These are phyloP conservation scores for Aspergillus sp. DNA, from an alignment of 2,329 filamentous ascomycete species.

Conservation along the genomic window DNA sequence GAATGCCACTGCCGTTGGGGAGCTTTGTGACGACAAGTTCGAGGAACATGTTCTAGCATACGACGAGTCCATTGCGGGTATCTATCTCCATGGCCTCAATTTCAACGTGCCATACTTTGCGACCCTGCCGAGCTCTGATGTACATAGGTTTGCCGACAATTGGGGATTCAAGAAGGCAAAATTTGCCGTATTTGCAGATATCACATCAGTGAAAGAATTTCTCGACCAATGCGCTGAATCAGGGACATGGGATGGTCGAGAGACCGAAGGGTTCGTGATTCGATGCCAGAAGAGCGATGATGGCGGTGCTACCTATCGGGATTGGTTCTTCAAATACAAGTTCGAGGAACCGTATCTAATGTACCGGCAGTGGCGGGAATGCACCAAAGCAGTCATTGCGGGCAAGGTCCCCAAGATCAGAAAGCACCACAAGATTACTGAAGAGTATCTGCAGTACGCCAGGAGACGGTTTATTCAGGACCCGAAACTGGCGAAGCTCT, in stretches of 20 bases:
- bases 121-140: conserved; percentile 73
- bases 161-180: conserved; percentile 94
- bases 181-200: conserved; percentile 66
- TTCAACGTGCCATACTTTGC: conserved; percentile 87
- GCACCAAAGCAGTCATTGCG: conserved; percentile 78
- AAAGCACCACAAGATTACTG: conserved; percentile 83
- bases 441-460: conserved; percentile 81
- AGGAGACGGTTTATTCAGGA: conserved; percentile 63
- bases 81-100: conserved; percentile 95
- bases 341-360: conserved; percentile 98
- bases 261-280: conserved; percentile 95
- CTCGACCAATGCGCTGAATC: conserved; percentile 79
- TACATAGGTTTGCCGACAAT: conserved; percentile 78
- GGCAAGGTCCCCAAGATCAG: conserved; percentile 66
- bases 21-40: conserved; percentile 91
- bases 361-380: conserved; percentile 98
- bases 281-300: conserved; percentile 63
- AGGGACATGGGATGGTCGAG: conserved; percentile 79
- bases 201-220: conserved; percentile 67
- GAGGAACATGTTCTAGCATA: conserved; percentile 97
- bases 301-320: conserved; percentile 51
- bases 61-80: conserved; percentile 67
- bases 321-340: conserved; percentile 99
- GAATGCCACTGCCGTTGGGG: conserved; percentile 90
- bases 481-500: conserved; percentile 58